Evolutionary conservation across 805 yeast species (phyloP), one percentile per base, ranked within the genome.

Genomic region (Yamadazyma laniorum): DNA sequence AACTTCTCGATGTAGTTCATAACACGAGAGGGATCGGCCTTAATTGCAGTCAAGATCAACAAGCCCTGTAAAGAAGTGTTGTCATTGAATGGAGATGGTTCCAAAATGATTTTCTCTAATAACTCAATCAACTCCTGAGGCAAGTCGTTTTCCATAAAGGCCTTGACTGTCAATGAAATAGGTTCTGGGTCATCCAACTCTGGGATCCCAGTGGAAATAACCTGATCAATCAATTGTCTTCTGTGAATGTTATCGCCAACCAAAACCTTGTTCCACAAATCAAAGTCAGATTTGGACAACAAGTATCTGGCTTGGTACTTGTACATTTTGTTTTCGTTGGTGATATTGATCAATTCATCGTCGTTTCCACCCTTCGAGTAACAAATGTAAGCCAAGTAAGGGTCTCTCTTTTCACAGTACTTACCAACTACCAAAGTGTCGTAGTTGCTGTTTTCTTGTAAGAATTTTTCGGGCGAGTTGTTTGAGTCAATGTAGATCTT

Each of bases 371-470:
- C 99, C 68, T 90, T 91, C 45, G 95, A 95, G 65, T 93, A 93
- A 36, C 96, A 95, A 67, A 93, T 93, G 65, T 88, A 93, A 19
- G 99, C 99, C 60, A 93, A 74, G 68, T 88, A 93, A 46, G 99
- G 99, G 58, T 93, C 99, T 67, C 99, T 85, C 79, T 87, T 91
- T 68, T 93, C 99, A 75, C 99, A 93, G 73, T 93, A 93, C 60
- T 80, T 88, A 74, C 99, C 99, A 49, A 93, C 97, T 53, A 85
- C 85, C 51, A 86, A 71, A n/a, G 98, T 84, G 66, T 93, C 95
- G 67, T 93, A 93, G 56, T 76, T 75, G 51, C 81, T 75, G 64
- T 93, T 93, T 65, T 91, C 98, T 59, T 81, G 83, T 70, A 93
- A 76, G 74, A 93, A 93, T 64, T 88, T 89, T 63, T 93, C 99